Evolutionary conservation across 1,139 yeast genomes (phyloP), one percentile per base, ranked within the genome.

Genomic region (Scheffersomyces parashehatae): DNA sequence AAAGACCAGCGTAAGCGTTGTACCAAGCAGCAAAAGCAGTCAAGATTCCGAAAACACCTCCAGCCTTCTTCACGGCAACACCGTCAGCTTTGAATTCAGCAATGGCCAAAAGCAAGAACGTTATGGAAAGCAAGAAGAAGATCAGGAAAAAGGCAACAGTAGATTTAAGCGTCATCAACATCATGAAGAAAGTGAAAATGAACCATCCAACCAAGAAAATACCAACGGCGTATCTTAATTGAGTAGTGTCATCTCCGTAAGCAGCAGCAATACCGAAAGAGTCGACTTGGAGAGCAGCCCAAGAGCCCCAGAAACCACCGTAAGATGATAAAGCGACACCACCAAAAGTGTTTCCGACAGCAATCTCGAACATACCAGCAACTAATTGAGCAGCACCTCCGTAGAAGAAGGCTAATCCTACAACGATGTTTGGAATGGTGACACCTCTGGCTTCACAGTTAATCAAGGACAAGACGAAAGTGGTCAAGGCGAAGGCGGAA

Each of bases 291-390:
- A 90, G 77, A 26, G 93, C 91, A 49, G 82, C 95, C 66, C 80
- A 86, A 36, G 91, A 74, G 64, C 88, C 75, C 97, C 97, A 90
- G 67, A 89, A 90, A 0, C 93, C 96, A 49, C 95, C 97, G 60
- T 73, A 90, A 5, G 95, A 85, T 20, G 85, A 68, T 47, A 89
- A 75, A 3, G 95, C 95, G 42, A 88, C 80, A 47, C 89, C 96
- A 82, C 96, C 97, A 73, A 89, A 90, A 43, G 96, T 83, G 71
- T 89, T 88, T 57, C 90, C 95, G 20, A 57, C 70, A 16, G 85
- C 85, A 55, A 84, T 74, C 58, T 83, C 89, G 79, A 86, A 84
- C 81, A 85, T 79, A 45, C 89, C 90, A 26, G 95, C 95, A 75
- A 73, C 55, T 40, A 72, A 64, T 62, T 88, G 96, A 39, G 87